phyloP scores from a whole-genome alignment of 2,329 filamentous ascomycete genomes.

The Alternaria gansuensis region DNA sequence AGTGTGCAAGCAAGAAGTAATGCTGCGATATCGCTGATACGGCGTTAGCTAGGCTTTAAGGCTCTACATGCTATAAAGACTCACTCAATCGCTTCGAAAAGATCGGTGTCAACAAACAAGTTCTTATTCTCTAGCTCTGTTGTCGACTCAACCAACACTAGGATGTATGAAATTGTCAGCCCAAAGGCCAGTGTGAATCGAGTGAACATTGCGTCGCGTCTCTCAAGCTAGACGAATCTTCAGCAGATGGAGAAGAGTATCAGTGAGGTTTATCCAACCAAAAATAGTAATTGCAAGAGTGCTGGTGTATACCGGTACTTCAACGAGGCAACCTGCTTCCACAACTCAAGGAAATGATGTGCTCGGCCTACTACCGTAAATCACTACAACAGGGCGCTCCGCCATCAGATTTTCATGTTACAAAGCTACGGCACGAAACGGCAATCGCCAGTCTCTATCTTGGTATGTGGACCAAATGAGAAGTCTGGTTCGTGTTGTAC shows the following conservation, averaged over 20 bases:
- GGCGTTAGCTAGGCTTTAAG: background rate
- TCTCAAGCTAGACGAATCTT: background rate
- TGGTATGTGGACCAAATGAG: background rate
- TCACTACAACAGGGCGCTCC: background rate
- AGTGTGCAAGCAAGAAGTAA: slow-evolving; percentile 15
- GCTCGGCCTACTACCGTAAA: background rate
- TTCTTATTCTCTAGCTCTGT: background rate
- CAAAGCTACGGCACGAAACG: background rate
- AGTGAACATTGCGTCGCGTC: slow-evolving; percentile 9
- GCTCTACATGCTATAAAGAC: background rate
- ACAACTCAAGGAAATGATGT: background rate
- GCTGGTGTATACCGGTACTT: background rate
- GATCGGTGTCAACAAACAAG: slow-evolving; percentile 14
- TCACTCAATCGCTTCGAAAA: slow-evolving; percentile 17
- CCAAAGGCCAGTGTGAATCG: background rate
- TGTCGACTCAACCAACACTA: background rate
- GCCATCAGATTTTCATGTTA: background rate
- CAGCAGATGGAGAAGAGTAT: background rate
- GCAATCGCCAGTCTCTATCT: background rate
- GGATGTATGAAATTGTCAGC: slow-evolving; percentile 4
- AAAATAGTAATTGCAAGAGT: background rate
- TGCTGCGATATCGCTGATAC: slow-evolving; percentile 9
- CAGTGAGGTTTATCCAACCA: background rate
- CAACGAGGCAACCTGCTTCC: background rate
- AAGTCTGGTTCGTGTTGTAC: background rate